Percentiles rank a stretch among this genome's conserved stretches.
Evolutionary conservation across 371 early-diverging fungal genomes (phyloP).

Genomic region (Parasitella parasitica): DNA sequence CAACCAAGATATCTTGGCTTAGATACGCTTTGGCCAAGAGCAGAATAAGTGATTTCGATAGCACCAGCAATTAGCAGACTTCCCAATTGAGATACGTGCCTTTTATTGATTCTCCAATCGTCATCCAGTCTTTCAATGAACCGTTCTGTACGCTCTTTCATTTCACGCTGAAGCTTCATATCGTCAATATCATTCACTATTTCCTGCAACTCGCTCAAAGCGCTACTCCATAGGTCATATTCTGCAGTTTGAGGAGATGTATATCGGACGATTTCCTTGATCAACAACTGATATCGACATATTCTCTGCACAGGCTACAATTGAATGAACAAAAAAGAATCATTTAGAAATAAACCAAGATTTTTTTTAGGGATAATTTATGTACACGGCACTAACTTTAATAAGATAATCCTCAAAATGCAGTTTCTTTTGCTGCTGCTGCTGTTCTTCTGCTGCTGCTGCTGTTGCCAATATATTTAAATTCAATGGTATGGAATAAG

Average conservation of each 20-base stretch:
- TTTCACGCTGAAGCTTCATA: slow-evolving; percentile 31
- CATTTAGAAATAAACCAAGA: background rate
- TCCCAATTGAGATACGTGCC: slow-evolving; percentile 32
- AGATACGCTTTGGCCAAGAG: slow-evolving; percentile 33
- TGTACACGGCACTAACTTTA: slow-evolving; percentile 24
- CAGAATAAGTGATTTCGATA: slow-evolving; percentile 46
- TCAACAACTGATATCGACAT: slow-evolving; percentile 46
- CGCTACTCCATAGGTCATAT: slow-evolving; percentile 22
- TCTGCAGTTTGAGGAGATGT: slow-evolving; percentile 30
- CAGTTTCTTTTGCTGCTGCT: slow-evolving; percentile 16
- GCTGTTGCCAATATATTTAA: background rate
- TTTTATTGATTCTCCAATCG: slow-evolving; percentile 38
- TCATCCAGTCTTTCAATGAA: slow-evolving; percentile 42
- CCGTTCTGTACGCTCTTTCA: slow-evolving; percentile 33
- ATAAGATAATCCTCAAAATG: slow-evolving; percentile 53
- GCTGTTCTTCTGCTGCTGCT: background rate
- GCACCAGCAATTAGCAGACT: slow-evolving; percentile 40
- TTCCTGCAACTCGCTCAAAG: slow-evolving; percentile 31
- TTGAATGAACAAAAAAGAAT: background rate
- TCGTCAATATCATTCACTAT: slow-evolving; percentile 41
- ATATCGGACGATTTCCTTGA: slow-evolving; percentile 43
- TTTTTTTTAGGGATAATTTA: background rate
- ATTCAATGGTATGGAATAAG: slow-evolving; percentile 5
- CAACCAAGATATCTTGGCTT: slow-evolving; percentile 53
- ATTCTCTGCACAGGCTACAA: slow-evolving; percentile 50